Conservation (phyloP, 768 basidiomycete species). For the Mycena epipterygia region DNA sequence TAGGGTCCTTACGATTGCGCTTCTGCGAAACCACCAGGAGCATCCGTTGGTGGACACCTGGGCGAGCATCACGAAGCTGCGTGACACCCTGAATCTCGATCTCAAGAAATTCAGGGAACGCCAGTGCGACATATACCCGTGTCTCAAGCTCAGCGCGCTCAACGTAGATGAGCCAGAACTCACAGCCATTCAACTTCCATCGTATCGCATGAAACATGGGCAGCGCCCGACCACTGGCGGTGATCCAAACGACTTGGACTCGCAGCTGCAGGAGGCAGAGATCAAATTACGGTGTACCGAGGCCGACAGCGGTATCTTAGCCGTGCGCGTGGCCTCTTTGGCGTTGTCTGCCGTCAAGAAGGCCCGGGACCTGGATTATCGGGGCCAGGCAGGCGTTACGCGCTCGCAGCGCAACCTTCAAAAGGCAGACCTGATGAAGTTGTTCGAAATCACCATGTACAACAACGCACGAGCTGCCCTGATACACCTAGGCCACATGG, state of each 20-base stretch:
- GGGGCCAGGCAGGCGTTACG: neutral
- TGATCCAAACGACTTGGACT: neutral
- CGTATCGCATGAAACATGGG: neutral
- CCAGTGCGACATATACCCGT: too few species aligned
- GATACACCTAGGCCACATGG: too few species aligned
- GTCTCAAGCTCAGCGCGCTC: too few species aligned
- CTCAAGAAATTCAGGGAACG: too few species aligned
- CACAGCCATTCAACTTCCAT: neutral
- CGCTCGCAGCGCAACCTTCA: neutral
- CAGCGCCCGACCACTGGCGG: neutral
- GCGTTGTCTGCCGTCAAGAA: too few species aligned
- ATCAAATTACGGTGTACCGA: neutral
- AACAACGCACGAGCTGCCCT: neutral
- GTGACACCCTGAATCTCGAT: too few species aligned
- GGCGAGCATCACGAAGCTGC: too few species aligned
- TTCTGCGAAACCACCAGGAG: neutral
- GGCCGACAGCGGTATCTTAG: neutral
- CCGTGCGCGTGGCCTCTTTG: neutral
- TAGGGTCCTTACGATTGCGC: neutral
- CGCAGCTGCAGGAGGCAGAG: neutral
- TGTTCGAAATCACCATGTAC: neutral
- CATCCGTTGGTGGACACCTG: too few species aligned
- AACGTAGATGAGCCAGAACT: too few species aligned
- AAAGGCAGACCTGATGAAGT: neutral
- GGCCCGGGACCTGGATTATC: neutral